Evolutionary conservation across 257 asterid species (phyloP).

Genomic region (Jacaranda mimosifolia): DNA sequence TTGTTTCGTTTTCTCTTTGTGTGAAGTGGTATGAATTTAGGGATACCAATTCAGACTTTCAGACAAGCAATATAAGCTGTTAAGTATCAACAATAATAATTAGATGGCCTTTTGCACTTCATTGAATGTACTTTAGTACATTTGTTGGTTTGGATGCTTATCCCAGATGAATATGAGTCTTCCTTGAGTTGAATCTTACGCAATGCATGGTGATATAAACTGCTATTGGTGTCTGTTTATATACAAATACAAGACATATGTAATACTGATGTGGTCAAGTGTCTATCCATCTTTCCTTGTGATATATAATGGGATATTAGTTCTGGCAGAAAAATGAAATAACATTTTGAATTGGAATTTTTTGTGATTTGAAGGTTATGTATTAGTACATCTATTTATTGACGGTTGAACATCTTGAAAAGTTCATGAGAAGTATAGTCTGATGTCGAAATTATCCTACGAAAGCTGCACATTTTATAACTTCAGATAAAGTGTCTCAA

Average conservation of each 20-base stretch:
- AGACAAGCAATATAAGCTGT: background rate
- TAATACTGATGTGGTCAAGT: background rate
- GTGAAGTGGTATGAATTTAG: background rate
- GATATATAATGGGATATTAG: background rate
- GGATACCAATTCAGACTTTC: background rate
- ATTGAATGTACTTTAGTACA: background rate
- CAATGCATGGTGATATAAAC: too few relatives aligned
- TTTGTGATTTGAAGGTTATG: background rate
- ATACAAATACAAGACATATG: background rate
- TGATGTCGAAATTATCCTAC: too few relatives aligned
- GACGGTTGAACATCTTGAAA: too few relatives aligned
- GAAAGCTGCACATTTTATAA: too few relatives aligned
- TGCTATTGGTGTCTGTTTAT: background rate
- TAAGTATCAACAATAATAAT: background rate
- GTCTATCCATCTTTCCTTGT: background rate
- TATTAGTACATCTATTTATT: background rate
- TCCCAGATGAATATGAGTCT: too few relatives aligned
- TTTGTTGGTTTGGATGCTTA: background rate
- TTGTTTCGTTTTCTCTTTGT: background rate
- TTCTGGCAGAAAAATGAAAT: conserved; percentile 3
- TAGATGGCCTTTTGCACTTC: background rate
- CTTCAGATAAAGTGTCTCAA: too few relatives aligned
- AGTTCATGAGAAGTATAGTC: too few relatives aligned
- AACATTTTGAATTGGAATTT: background rate
- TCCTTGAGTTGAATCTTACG: too few relatives aligned